Base-by-base conservation (phyloP, 257 asterid genomes). In the Lithospermum erythrorhizon region DNA sequence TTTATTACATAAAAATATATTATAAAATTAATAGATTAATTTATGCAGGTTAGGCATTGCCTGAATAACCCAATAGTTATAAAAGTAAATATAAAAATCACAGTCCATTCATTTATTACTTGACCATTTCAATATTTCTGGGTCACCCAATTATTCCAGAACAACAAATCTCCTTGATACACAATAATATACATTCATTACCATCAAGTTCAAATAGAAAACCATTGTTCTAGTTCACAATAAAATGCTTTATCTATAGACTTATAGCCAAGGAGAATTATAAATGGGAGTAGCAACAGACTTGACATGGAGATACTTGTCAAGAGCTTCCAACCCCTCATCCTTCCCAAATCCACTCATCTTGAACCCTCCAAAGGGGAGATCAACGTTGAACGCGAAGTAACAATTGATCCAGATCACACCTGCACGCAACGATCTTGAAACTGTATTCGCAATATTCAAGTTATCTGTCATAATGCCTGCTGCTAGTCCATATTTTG, bases 271-370 rank as follows among this genome's bases (percentile, higher is more conserved):
- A 16, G 96, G 89, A 17, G 94, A 81, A 66, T 79, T 71, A 53
- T 79, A 23, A 3, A 87, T 58, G n/a, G 96, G 91, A 67, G 83
- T 81, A 4, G 79, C 87, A 1, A 87, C 80, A 4, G 93, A 63
- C 63, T 87, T 87, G 6, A 70, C 68, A 41, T 79, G 82, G 35
- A 83, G 84, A 65, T 76, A 85, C 65, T 74, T 58, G 1, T 79
- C 55, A 3, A 87, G 83, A 1, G 83, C 77, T 15, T 81, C 80
- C 77, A 78, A 64, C 1, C 93, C 95, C 65, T 67, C 1, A 58
- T 87, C 96, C 70, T 79, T 83, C 3, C 91, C 96, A 57, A 87
- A 82, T 8, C 95, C 95, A 64, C 96, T 87, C 95, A 81, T 78
- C 58, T 87, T 87, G 53, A 78, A 83, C 2, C 96, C 95, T 53